phyloP scores from a whole-genome alignment of 306 rosid species.

The Boehmeria nivea region DNA sequence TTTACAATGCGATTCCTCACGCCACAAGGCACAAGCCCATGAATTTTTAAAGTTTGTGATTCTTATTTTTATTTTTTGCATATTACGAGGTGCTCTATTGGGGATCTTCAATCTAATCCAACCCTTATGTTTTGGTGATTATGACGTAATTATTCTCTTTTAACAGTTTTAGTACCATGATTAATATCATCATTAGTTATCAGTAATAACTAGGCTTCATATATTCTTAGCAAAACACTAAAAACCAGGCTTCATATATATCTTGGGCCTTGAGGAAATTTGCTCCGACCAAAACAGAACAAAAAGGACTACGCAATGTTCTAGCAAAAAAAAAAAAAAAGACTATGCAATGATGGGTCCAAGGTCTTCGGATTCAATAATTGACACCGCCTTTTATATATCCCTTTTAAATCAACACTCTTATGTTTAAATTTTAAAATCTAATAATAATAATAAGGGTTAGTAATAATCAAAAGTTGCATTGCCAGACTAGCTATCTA shows the following conservation, averaged over 20 bases:
- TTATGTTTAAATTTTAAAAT: too few relatives aligned
- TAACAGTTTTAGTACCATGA: background rate
- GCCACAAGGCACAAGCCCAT: conserved; percentile 5
- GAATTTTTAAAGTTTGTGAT: background rate
- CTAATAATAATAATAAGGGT: too few relatives aligned
- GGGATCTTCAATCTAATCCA: conserved; percentile 29
- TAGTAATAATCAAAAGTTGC: too few relatives aligned
- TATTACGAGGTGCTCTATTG: conserved; percentile 20
- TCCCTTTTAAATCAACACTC: too few relatives aligned
- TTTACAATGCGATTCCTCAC: conserved; percentile 13
- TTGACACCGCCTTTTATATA: background rate
- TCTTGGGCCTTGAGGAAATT: conserved; percentile 9
- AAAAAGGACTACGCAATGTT: conserved; percentile 12
- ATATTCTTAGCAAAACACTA: too few relatives aligned
- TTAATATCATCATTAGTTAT: background rate
- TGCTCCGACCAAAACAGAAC: conserved; percentile 2
- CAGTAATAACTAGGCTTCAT: background rate
- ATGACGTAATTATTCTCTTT: background rate
- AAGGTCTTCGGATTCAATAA: conserved; percentile 7
- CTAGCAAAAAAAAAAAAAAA: too few relatives aligned
- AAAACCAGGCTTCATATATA: background rate
- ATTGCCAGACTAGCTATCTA: too few relatives aligned
- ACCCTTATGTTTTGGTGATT: conserved; percentile 9
- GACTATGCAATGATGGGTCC: conserved; percentile 10
- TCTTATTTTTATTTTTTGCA: background rate